phyloP scores from a whole-genome alignment of 345 rosid genomes.

The Leavenworthia alabamica region DNA sequence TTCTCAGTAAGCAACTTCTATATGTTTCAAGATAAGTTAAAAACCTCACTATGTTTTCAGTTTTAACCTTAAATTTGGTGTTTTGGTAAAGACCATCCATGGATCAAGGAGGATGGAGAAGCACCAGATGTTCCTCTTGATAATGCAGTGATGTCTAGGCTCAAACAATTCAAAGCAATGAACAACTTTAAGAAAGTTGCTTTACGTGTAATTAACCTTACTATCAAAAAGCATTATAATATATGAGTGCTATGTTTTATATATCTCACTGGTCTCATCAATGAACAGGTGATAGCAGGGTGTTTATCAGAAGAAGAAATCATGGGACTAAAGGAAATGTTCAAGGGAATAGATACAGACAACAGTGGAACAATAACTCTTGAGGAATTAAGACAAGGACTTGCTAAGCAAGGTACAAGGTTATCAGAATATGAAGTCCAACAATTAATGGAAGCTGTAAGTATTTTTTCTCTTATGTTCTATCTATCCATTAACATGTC shows the following conservation, averaged over 20 bases:
- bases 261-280: conserved; percentile 4
- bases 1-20: conserved; percentile 49
- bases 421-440: conserved; percentile 77
- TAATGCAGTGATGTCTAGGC: conserved; percentile 62
- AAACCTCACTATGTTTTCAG: neutral
- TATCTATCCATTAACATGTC: neutral
- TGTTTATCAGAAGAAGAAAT: conserved; percentile 96
- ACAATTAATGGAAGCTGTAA: conserved; percentile 92
- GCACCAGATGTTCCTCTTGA: conserved; percentile 82
- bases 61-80: neutral
- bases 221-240: neutral
- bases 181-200: conserved; percentile 76
- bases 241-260: neutral
- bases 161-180: conserved; percentile 77
- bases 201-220: conserved; percentile 37
- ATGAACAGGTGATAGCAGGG: conserved; percentile 75
- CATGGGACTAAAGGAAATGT: conserved; percentile 96
- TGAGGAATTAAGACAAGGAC: too few relatives aligned
- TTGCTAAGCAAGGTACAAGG: too few relatives aligned
- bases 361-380: conserved; percentile 89
- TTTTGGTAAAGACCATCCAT: conserved; percentile 48
- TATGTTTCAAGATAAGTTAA: neutral
- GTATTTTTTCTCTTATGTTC: conserved; percentile 9
- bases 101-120: conserved; percentile 81
- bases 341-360: conserved; percentile 79